These are phyloP conservation scores for Penicillium sp. DNA, from an alignment of 2,329 filamentous ascomycete species.

Conservation along the genomic window DNA sequence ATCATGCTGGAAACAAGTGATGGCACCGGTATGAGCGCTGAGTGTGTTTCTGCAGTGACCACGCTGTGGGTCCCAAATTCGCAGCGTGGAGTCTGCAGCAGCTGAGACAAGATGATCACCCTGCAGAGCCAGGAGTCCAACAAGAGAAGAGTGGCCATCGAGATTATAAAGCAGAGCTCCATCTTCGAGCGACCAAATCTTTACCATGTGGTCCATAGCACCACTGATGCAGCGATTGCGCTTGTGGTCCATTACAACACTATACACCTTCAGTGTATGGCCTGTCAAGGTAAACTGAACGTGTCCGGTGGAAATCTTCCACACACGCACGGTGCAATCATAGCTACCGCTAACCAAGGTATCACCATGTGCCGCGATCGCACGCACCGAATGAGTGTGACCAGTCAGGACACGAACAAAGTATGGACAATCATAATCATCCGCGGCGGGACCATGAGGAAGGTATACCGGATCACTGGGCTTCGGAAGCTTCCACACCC, in stretches of 20 bases:
- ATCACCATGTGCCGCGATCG: slow-evolving; percentile 91
- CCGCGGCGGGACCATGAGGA: slow-evolving; percentile 72
- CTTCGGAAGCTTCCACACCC: slow-evolving; percentile 91
- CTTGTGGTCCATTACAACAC: slow-evolving; percentile 87
- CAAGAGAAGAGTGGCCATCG: slow-evolving; percentile 88
- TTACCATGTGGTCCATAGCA: slow-evolving; percentile 97
- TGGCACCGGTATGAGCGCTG: slow-evolving; percentile 92
- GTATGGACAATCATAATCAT: slow-evolving; percentile 82
- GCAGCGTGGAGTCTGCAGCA: slow-evolving; percentile 88
- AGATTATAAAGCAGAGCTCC: slow-evolving; percentile 84
- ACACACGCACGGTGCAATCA: slow-evolving; percentile 91
- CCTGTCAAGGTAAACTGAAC: slow-evolving; percentile 79
- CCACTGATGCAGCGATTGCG: slow-evolving; percentile 96
- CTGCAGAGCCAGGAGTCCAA: slow-evolving; percentile 85
- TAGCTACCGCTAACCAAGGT: slow-evolving; percentile 98
- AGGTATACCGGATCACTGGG: slow-evolving; percentile 75
- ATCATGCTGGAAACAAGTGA: slow-evolving; percentile 98
- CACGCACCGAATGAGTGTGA: slow-evolving; percentile 90
- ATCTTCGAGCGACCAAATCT: slow-evolving; percentile 92
- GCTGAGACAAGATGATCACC: slow-evolving; percentile 91
- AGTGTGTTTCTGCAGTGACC: slow-evolving; percentile 88
- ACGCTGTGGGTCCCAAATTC: slow-evolving; percentile 95
- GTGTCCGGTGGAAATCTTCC: slow-evolving; percentile 96
- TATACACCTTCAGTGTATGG: slow-evolving; percentile 93
- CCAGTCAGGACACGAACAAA: slow-evolving; percentile 85